These are phyloP conservation scores for Lentinus polychrous DNA, from an alignment of 1,284 basidiomycete species.

Conservation along the genomic window DNA sequence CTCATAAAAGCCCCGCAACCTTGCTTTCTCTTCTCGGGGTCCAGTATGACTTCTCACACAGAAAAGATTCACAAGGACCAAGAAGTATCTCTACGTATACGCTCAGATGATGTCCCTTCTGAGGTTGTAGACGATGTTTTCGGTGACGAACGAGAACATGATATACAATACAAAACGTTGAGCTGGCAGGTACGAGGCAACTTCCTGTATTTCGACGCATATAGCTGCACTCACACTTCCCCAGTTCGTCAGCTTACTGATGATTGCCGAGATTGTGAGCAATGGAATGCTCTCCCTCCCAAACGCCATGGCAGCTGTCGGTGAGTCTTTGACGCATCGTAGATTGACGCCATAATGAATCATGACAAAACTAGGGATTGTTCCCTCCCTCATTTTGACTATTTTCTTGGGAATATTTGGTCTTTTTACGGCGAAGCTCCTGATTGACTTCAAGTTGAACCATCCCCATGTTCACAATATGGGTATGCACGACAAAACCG, in stretches of 20 bases:
- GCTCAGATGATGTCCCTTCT: too few species aligned
- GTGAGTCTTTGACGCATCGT: slow-evolving; percentile 20
- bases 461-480: slow-evolving; percentile 52
- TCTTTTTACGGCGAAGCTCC: slow-evolving; percentile 44
- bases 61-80: too few species aligned
- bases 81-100: too few species aligned
- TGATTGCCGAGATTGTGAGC: slow-evolving; percentile 55
- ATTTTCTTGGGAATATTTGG: slow-evolving; percentile 49
- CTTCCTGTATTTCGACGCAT: not conserved
- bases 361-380: slow-evolving; percentile 31
- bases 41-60: too few species aligned
- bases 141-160: slow-evolving; percentile 26
- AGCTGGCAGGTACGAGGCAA: slow-evolving; percentile 40
- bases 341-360: not conserved
- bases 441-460: slow-evolving; percentile 52
- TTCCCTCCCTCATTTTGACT: slow-evolving; percentile 48
- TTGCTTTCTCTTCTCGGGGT: too few species aligned
- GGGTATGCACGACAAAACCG: slow-evolving; percentile 22
- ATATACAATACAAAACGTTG: slow-evolving; percentile 29
- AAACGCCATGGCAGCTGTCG: slow-evolving; percentile 45
- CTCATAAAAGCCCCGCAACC: too few species aligned
- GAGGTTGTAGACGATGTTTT: slow-evolving; percentile 22
- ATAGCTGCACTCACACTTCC: not conserved
- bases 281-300: slow-evolving; percentile 54
- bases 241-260: slow-evolving; percentile 42